Evolutionary conservation across 192 early-diverging fungal genomes (phyloP), one percentile per base, ranked within the genome.

Genomic region (Chytriomyces hyalinus): DNA sequence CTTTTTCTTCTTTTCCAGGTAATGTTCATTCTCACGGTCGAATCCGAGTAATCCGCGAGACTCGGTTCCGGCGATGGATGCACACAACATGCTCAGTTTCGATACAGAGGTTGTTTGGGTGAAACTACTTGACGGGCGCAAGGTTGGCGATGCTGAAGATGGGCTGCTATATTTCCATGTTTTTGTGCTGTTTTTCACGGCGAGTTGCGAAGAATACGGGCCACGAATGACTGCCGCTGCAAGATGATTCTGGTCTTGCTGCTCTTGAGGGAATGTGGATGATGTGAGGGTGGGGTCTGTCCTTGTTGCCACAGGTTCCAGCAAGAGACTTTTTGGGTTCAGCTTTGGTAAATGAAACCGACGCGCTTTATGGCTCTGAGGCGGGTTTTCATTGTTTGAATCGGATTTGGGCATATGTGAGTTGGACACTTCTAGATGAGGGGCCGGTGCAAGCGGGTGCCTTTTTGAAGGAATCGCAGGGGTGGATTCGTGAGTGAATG

Each of bases 21-120:
- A 67, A 15, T 47, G 15, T 47, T 67, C 66, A 46, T 67, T 67
- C 66, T 67, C 66, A 22, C 66, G 66, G 22, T 67, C 66, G 44
- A 67, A 67, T 43, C 66, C 66, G 47, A 67, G 66, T 15, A 43
- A n/a, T 46, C 66, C 24, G 8, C 11, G 63, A 17, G 63, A 28
- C 63, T n/a, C 63, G 26, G 63, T 6, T 0, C 43, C 66, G 6
- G 15, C 66, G n/a, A 67, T 15, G 28, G 66, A 67, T 11, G 66
- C 11, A 67, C 11, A 17, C 20, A 43, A 22, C 36, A 8, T n/a
- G 9, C 24, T 15, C 9, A 44, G 11, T 10, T 20, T 28, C 47
- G 66, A 47, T 6, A 15, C 8, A 15, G 66, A 15, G 36, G 36
- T 36, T 36, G 36, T 36, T 36, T 36, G 36, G 10, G 24, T 26